A percentile compares a stretch with the other conserved stretches of the same genome.
Evolutionary conservation across 768 basidiomycete genomes (phyloP).

Genomic region (Tremella yokohamensis): DNA sequence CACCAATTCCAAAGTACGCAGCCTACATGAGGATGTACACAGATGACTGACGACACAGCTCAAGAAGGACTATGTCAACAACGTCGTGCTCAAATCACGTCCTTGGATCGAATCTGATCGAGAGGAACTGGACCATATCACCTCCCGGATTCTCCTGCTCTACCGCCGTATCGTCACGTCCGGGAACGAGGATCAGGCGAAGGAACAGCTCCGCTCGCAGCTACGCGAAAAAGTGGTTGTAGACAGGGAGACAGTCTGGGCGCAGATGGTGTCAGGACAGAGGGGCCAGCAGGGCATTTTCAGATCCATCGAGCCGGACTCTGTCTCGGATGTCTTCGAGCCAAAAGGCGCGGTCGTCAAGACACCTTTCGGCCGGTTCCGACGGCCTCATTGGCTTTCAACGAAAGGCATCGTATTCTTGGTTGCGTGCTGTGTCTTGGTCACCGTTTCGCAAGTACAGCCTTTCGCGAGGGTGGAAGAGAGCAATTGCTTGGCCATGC

Average conservation of each 20-base stretch:
- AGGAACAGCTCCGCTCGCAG: constrained; percentile 76
- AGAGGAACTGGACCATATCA: constrained; percentile 60
- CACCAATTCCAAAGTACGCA: constrained; percentile 55
- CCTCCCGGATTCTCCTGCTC: constrained; percentile 62
- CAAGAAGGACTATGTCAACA: constrained; percentile 71
- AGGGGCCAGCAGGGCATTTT: constrained; percentile 56
- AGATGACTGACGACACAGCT: constrained; percentile 57
- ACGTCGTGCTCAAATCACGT: constrained; percentile 61
- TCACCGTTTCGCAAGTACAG: constrained; percentile 61
- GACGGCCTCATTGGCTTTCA: constrained; percentile 57
- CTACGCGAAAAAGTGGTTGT: constrained; percentile 85
- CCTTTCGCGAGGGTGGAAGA: constrained; percentile 66
- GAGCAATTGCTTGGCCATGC: constrained; percentile 83
- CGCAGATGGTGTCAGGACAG: constrained; percentile 60
- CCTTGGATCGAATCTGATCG: constrained; percentile 70
- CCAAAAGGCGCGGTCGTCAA: constrained; percentile 53
- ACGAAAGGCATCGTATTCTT: constrained; percentile 61
- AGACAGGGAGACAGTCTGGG: constrained; percentile 97
- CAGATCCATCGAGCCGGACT: constrained; percentile 53
- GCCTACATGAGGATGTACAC: neutral
- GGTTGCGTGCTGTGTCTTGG: constrained; percentile 61
- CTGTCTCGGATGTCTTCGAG: constrained; percentile 52
- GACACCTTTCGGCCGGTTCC: constrained; percentile 66
- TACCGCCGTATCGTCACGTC: constrained; percentile 82
- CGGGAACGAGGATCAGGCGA: constrained; percentile 66